Base-by-base conservation (phyloP, 768 basidiomycete species). In the Phlebiopsis gigantea region DNA sequence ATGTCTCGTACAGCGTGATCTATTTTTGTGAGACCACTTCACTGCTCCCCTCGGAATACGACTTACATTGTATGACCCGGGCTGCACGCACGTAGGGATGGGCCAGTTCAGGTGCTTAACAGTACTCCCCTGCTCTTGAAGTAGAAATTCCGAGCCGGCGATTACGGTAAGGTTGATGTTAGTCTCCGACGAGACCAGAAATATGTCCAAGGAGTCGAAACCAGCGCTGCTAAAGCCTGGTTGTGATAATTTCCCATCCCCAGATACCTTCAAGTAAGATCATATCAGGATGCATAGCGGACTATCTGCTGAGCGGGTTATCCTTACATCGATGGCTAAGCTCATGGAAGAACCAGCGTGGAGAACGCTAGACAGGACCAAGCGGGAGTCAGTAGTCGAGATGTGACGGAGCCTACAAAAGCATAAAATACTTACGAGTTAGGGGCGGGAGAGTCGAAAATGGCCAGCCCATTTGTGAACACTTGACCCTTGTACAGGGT, bases 1-100 rank as follows among this genome's bases (percentile, higher is more conserved):
- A 73, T 3, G 62, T 57, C 59, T 81, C 79, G 58, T 80, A 79
- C 47, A 77, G 69, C 1, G 78, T 79, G 39, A 79, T 62, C 79
- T 81, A 53, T 10, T 26, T n/a, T 39, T 30, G 29, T 9, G 25
- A 48, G 15, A 19, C 25, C 8, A 14, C 14, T 7, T 34, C 31
- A 34, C n/a, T 41, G 29, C 19, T 49, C 19, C 24, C 30, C 12
- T 39, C 34, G 34, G 34, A 4, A 9, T 10, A 39, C 34, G 17
- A 55, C 74, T 48, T 60, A 80, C 79, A 58, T 79, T 79, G 57
- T 79, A 79, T 12, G 65, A 50, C 22, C 77, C 79, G 15, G 69
- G 52, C 0, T 67, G 60, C 10, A 76, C 50, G 55, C 77, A 81
- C 9, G 68, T 66, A 3, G 79, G 80, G 28, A 82, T 71, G 5